Evolutionary conservation across 495 filamentous ascomycete genomes (phyloP), one percentile per base, ranked within the genome.

Genomic region (Choiromyces venosus): DNA sequence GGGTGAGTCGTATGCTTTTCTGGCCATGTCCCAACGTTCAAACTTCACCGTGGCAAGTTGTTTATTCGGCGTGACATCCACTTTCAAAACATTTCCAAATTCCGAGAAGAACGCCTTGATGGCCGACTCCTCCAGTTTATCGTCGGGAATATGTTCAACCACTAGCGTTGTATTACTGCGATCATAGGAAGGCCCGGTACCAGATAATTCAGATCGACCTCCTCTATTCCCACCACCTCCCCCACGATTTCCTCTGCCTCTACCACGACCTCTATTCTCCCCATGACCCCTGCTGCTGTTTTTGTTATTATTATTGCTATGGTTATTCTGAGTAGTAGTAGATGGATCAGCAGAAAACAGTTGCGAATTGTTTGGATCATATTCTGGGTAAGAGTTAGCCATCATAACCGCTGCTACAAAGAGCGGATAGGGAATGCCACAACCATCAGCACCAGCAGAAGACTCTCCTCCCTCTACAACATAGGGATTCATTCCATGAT

Each of bases 131-230:
- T 86, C 84, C 74, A 95, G 92, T 70, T 92, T 89, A 39, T 97
- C 93, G 68, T 93, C 90, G 0, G 95, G 95, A 44, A 99, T 97
- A 74, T 93, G 90, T 77, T 97, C 94, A 7, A 99, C 89, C 9
- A 98, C 95, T 64, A 99, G 89, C 0, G 91, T 90, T 2, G 89
- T 92, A 71, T 91, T 91, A 0, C 87, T 88, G 70, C 86, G 87
- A 81, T 97, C 93, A 52, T 86, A 85, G 65, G 90, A 91, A 0
- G 92, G 91, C 0, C 93, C 91, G 71, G 88, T 88, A 5, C 88
- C 86, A 8, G 93, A 93, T 81, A 96, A 71, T 52, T 80, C 75
- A 6, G 80, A 73, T 21, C 82, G 61, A n/a, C 71, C 73, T 8
- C 74, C 74, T 21, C 81, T 71, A 36, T 72, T 66, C 5, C 72